phyloP scores from a whole-genome alignment of 139 green algal genomes.

The Chlamydomonas asymmetrica region DNA sequence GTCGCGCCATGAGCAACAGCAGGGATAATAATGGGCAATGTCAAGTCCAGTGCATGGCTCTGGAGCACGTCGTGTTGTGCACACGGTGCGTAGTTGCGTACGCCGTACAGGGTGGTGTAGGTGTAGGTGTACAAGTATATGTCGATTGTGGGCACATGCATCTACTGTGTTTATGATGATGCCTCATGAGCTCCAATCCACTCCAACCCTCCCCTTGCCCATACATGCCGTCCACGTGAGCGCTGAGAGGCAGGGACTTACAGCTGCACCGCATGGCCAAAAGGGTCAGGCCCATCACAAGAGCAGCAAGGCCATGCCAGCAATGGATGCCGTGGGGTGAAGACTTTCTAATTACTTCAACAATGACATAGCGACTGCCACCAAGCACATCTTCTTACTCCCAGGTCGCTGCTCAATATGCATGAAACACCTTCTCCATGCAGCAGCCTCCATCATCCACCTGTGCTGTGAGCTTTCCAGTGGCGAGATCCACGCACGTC shows the following conservation, averaged over 20 bases:
- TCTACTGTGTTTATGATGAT: too few species aligned
- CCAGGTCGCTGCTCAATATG: neutral
- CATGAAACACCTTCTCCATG: neutral
- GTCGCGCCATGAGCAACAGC: too few species aligned
- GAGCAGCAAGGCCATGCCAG: too few species aligned
- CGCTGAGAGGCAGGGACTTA: neutral
- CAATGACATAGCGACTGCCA: too few species aligned
- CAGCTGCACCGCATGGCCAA: too few species aligned
- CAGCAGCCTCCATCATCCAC: neutral
- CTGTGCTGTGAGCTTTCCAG: conserved; percentile 10
- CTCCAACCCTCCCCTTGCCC: neutral
- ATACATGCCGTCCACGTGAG: neutral
- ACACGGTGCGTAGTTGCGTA: neutral
- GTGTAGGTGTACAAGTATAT: too few species aligned
- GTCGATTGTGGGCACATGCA: too few species aligned
- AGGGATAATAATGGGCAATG: neutral
- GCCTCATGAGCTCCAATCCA: neutral
- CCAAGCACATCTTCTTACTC: too few species aligned
- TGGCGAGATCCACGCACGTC: conserved; percentile 16
- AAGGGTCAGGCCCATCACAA: too few species aligned
- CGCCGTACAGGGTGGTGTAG: neutral
- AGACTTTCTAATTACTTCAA: too few species aligned
- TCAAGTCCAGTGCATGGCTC: neutral
- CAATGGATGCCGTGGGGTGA: too few species aligned
- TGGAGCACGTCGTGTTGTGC: too few species aligned